phyloP scores from a whole-genome alignment of 179 eudicot genomes.

The Silene coronaria region DNA sequence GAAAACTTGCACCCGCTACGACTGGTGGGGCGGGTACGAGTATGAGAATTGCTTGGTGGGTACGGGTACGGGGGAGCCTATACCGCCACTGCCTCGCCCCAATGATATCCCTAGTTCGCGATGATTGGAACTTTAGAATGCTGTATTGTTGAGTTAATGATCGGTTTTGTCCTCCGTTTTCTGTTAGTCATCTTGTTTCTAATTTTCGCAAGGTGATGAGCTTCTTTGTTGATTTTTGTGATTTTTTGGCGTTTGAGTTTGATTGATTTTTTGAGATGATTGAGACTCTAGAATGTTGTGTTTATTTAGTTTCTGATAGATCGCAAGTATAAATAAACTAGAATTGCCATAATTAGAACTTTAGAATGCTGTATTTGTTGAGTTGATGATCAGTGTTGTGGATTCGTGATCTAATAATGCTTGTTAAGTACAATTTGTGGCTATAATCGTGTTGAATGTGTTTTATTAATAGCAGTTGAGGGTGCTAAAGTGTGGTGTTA shows the following conservation, averaged over 20 bases:
- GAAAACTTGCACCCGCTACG: too few relatives aligned
- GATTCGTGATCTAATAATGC: background rate
- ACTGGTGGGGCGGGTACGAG: too few relatives aligned
- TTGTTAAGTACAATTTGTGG: too few relatives aligned
- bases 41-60: too few relatives aligned
- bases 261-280: background rate
- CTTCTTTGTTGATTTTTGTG: background rate
- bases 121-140: background rate
- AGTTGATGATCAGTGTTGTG: background rate
- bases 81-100: too few relatives aligned
- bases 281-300: background rate
- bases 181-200: constrained; percentile 64
- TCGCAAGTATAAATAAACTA: background rate
- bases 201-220: constrained; percentile 67
- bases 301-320: background rate
- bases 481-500: too few relatives aligned
- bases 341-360: background rate
- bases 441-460: background rate
- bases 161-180: constrained; percentile 63
- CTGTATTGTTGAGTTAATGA: background rate
- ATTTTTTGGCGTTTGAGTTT: background rate
- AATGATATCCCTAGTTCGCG: too few relatives aligned
- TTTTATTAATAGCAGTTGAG: too few relatives aligned
- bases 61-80: too few relatives aligned
- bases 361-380: background rate